Base-by-base conservation (phyloP, 441 rosid species). In the Gossypium schwendimanii region DNA sequence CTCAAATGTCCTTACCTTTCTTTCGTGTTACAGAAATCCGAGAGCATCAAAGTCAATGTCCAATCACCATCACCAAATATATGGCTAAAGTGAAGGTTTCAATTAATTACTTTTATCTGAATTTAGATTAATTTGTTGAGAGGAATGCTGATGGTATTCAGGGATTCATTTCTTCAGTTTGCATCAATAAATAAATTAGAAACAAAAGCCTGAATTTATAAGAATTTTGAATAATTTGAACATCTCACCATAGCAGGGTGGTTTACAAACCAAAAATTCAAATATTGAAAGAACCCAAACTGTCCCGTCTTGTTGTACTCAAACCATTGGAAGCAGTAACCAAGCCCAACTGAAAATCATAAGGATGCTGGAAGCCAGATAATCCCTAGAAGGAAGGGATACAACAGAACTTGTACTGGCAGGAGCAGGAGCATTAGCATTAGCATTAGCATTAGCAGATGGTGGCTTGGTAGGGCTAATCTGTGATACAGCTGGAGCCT, bases 381-480 rank as follows among this genome's bases (percentile, higher is more conserved):
- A 26, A 10, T n/a, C 21, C 41, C 28, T 31, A 7, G 14, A 61
- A 17, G 68, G 4, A 7, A 12, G 60, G 36, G 66, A 50, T 1
- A 14, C 49, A 17, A 6, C 45, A 47, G 69, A 28, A 18, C 7
- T 60, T 11, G 28, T 18, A 7, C 11, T 24, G 18, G 50, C 52
- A 69, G 81, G 63, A 1, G 14, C 65, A 0, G 85, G 75, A 55
- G 50, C 52, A 69, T 79, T 76, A 55, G 59, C 52, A 69, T 79
- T 58, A 1, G 12, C 65, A 0, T 84, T 76, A 54, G 60, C 78
- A 33, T 21, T 26, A 36, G 3, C 55, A 0, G 41, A 66, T 3
- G 77, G 47, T 55, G 74, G 69, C 10, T 57, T 44, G n/a, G 62
- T 31, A 4, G 77, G 64, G 0, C 53, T 5, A 0, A 65, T 49